phyloP scores from a whole-genome alignment of 192 early-diverging fungal species.

The Chytriomyces sp. region DNA sequence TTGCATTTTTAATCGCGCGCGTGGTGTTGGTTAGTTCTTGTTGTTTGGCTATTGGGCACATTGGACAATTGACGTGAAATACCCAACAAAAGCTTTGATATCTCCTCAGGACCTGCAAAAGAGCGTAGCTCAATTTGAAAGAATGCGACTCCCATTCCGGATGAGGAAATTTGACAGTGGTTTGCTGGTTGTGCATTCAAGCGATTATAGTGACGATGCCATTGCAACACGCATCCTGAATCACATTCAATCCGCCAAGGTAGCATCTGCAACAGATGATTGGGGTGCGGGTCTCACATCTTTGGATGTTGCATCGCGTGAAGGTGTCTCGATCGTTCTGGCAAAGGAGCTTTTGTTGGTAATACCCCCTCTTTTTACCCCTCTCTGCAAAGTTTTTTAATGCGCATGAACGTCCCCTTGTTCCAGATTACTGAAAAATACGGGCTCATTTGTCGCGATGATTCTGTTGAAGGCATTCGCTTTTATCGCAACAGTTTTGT shows the following conservation, averaged over 20 bases:
- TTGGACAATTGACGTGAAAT: not conserved
- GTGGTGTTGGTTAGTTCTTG: slow-evolving; percentile 72
- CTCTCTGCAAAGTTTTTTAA: slow-evolving; percentile 35
- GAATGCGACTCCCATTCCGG: slow-evolving; percentile 72
- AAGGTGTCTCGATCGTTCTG: slow-evolving; percentile 66
- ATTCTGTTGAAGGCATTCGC: slow-evolving; percentile 79
- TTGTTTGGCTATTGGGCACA: not conserved
- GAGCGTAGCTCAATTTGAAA: slow-evolving; percentile 72
- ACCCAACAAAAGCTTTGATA: slow-evolving; percentile 66
- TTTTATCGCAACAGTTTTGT: slow-evolving; percentile 80
- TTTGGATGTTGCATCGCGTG: slow-evolving; percentile 67
- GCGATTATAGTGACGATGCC: slow-evolving; percentile 69
- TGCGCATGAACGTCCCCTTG: slow-evolving; percentile 45
- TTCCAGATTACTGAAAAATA: slow-evolving; percentile 75
- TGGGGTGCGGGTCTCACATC: slow-evolving; percentile 65
- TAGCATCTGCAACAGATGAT: slow-evolving; percentile 45
- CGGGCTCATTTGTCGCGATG: slow-evolving; percentile 86
- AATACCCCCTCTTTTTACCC: slow-evolving; percentile 32
- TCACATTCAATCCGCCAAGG: slow-evolving; percentile 11
- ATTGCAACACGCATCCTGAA: slow-evolving; percentile 61
- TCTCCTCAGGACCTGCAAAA: slow-evolving; percentile 92
- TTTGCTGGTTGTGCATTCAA: slow-evolving; percentile 75
- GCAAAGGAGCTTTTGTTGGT: slow-evolving; percentile 75
- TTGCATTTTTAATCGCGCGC: slow-evolving; percentile 93
- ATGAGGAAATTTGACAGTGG: slow-evolving; percentile 77